Evolutionary conservation across 1,139 yeast species (phyloP).

Genomic region (Trichomonascaceae sp.): DNA sequence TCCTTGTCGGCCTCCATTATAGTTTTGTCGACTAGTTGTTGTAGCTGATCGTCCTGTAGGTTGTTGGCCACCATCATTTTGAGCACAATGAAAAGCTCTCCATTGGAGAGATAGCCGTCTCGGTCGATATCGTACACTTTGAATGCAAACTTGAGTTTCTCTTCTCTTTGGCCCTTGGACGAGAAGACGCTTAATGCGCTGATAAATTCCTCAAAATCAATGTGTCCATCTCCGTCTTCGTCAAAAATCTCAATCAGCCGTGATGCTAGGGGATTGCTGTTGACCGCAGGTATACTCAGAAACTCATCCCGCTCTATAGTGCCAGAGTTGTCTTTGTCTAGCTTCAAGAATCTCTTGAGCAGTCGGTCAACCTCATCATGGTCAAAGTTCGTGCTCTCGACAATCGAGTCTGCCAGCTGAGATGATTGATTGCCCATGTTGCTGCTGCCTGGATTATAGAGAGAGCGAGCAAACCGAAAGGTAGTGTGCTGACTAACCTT

Average conservation of each 20-base stretch:
- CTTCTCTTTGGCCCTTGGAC: slow-evolving; percentile 73
- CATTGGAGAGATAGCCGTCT: slow-evolving; percentile 90
- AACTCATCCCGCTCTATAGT: slow-evolving; percentile 86
- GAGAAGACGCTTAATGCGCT: slow-evolving; percentile 83
- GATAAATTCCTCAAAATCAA: slow-evolving; percentile 92
- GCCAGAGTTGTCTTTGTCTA: slow-evolving; percentile 88
- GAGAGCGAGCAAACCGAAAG: neutral
- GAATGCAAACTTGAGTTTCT: slow-evolving; percentile 80
- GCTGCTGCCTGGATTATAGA: neutral
- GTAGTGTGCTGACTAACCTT: neutral
- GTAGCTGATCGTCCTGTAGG: slow-evolving; percentile 74
- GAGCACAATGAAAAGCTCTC: slow-evolving; percentile 82
- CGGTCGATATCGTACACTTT: slow-evolving; percentile 90
- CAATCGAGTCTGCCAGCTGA: slow-evolving; percentile 49
- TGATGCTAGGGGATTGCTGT: slow-evolving; percentile 77
- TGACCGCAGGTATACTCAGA: slow-evolving; percentile 83
- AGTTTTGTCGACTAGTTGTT: slow-evolving; percentile 90
- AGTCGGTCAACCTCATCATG: slow-evolving; percentile 85
- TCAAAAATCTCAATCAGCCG: slow-evolving; percentile 92
- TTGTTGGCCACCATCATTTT: slow-evolving; percentile 97
- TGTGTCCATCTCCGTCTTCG: slow-evolving; percentile 82
- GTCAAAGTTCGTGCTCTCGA: slow-evolving; percentile 57
- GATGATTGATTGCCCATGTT: slow-evolving; percentile 60
- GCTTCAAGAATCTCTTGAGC: slow-evolving; percentile 85
- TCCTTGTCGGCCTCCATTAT: slow-evolving; percentile 90